These are phyloP conservation scores for Penicillium sp. DNA, from an alignment of 2,329 filamentous ascomycete species.

Conservation along the genomic window DNA sequence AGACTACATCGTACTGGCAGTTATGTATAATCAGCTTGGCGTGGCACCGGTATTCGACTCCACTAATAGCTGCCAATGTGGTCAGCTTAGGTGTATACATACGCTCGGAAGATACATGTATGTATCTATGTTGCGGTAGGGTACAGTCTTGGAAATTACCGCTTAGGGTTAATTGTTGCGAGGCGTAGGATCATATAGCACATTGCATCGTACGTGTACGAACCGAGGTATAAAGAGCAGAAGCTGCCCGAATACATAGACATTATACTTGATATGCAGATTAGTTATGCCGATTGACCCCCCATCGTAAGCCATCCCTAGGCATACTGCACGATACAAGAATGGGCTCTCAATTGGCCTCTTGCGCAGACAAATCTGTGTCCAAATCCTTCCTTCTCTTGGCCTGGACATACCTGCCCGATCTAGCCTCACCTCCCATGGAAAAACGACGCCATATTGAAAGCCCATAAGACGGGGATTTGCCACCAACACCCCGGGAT, in stretches of 20 bases:
- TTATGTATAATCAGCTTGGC: not conserved
- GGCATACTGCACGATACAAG: not conserved
- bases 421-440: not conserved
- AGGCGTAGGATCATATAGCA: not conserved
- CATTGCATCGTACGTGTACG: no score
- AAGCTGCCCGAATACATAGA: not conserved
- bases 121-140: not conserved
- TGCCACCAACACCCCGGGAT: not conserved
- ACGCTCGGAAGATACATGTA: not conserved
- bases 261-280: not conserved
- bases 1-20: not conserved
- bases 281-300: not conserved
- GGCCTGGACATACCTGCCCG: not conserved
- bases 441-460: not conserved
- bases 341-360: not conserved
- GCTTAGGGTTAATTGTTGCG: not conserved
- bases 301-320: not conserved
- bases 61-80: not conserved
- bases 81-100: not conserved
- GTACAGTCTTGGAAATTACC: not conserved
- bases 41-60: not conserved
- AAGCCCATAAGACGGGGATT: not conserved
- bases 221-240: not conserved
- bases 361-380: not conserved
- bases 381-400: not conserved